phyloP scores from a whole-genome alignment of 1,284 basidiomycete species.

The Cutaneotrichosporon cyanovorans region DNA sequence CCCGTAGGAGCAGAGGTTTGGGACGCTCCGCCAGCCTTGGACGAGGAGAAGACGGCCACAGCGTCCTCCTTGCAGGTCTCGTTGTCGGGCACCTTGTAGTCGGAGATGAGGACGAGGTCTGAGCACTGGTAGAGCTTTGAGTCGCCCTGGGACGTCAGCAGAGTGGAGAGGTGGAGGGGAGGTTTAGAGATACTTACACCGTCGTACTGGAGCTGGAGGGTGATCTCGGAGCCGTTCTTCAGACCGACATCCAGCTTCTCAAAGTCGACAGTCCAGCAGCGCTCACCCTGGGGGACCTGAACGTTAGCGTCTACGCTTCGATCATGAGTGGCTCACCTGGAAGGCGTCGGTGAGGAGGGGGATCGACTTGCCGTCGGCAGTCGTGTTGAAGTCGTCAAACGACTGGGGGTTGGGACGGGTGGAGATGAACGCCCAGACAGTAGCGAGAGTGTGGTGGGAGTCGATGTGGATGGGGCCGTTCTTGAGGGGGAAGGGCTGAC shows the following conservation, averaged over 20 bases:
- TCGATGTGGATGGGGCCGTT: conserved; percentile 46
- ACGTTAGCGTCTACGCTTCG: neutral
- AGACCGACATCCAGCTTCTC: conserved; percentile 47
- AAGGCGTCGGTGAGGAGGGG: conserved; percentile 51
- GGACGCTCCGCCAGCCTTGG: neutral
- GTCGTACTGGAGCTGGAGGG: conserved; percentile 31
- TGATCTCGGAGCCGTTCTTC: conserved; percentile 45
- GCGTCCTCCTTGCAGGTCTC: conserved; percentile 45
- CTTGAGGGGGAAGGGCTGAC: conserved; percentile 59
- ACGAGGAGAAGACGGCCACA: conserved; percentile 11
- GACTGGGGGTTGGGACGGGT: conserved; percentile 53
- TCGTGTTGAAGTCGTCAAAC: conserved; percentile 56
- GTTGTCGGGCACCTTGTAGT: conserved; percentile 48
- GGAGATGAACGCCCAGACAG: conserved; percentile 53
- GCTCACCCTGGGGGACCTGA: conserved; percentile 50
- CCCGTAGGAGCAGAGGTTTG: conserved; percentile 9
- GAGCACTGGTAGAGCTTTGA: conserved; percentile 65
- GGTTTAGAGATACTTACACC: conserved; percentile 25
- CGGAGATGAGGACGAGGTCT: conserved; percentile 58
- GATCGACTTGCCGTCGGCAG: conserved; percentile 35
- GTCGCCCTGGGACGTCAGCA: conserved; percentile 54
- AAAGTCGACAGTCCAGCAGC: conserved; percentile 59
- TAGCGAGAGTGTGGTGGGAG: conserved; percentile 27
- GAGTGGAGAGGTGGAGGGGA: too few species aligned
- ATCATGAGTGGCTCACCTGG: conserved; percentile 34